Conservation (phyloP, 2,329 filamentous ascomycete species). For the Penicillium sp. region DNA sequence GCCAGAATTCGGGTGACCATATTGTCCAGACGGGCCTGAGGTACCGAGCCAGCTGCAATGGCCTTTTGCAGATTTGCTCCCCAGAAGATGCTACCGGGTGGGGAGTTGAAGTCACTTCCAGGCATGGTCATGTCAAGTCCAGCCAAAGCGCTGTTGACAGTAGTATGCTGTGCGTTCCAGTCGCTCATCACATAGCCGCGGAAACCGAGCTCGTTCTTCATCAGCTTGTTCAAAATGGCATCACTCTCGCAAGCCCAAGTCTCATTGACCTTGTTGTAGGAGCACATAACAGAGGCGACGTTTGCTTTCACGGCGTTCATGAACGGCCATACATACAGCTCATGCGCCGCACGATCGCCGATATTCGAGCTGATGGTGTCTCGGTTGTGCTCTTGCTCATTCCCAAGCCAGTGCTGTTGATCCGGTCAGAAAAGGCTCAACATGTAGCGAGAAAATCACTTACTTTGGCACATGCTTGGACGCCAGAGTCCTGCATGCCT, state of each 20-base stretch:
- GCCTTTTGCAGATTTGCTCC: constrained; percentile 50
- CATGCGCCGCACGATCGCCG: constrained; percentile 72
- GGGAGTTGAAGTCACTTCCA: constrained; percentile 43
- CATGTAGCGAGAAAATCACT: constrained; percentile 21
- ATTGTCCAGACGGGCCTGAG: constrained; percentile 56
- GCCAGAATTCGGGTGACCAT: constrained; percentile 57
- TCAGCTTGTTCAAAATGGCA: constrained; percentile 68
- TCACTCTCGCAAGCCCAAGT: constrained; percentile 79
- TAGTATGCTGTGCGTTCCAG: constrained; percentile 73
- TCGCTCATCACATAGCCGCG: constrained; percentile 80
- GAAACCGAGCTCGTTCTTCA: constrained; percentile 79
- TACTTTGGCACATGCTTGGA: constrained; percentile 25
- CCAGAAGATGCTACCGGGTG: constrained; percentile 27
- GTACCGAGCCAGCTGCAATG: constrained; percentile 60
- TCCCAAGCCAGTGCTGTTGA: constrained; percentile 58
- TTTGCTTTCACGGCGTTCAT: constrained; percentile 68
- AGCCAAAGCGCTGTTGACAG: constrained; percentile 64
- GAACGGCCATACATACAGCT: constrained; percentile 77
- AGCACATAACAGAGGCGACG: constrained; percentile 53
- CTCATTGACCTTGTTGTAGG: constrained; percentile 68
- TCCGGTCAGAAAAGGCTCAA: constrained; percentile 52
- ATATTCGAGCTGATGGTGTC: constrained; percentile 51
- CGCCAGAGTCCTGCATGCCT: constrained; percentile 57
- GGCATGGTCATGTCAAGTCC: constrained; percentile 89
- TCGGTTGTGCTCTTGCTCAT: constrained; percentile 61